A percentile compares a stretch with the other conserved stretches of the same genome.
Evolutionary conservation across 352 stramenopile genomes (phyloP).

Genomic region (Phytophthora tubulina): DNA sequence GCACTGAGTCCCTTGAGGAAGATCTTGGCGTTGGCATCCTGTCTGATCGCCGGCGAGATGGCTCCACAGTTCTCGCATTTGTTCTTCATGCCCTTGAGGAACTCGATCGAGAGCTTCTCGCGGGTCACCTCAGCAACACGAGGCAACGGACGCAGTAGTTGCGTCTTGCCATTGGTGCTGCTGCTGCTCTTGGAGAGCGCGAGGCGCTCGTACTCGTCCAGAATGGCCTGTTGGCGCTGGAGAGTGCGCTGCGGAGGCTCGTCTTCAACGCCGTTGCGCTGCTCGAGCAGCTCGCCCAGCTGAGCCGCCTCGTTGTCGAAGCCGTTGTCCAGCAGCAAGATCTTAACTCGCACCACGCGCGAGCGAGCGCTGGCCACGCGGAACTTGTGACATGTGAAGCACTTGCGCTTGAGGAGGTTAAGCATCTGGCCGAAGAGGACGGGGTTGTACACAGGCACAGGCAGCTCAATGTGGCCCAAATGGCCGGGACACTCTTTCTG

Average conservation of each 20-base stretch:
- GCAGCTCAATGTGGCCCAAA: conserved; percentile 99
- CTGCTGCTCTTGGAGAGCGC: conserved; percentile 61
- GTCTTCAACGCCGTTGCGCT: conserved; percentile 89
- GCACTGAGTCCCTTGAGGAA: conserved; percentile 94
- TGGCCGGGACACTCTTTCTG: conserved; percentile 98
- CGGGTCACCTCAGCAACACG: conserved; percentile 78
- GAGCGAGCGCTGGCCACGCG: conserved; percentile 78
- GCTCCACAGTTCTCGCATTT: conserved; percentile 98
- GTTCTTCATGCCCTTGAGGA: conserved; percentile 93
- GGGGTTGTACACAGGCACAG: conserved; percentile 98
- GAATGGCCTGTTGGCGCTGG: conserved; percentile 85
- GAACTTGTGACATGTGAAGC: conserved; percentile 99
- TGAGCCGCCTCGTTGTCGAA: conserved; percentile 83
- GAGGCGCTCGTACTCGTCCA: conserved; percentile 91
- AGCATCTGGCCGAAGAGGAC: conserved; percentile 97
- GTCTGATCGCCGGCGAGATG: conserved; percentile 95
- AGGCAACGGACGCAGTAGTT: conserved; percentile 57
- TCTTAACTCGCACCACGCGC: conserved; percentile 90
- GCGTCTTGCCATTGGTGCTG: conserved; percentile 37
- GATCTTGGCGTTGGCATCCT: conserved; percentile 98
- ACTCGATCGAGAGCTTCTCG: conserved; percentile 88
- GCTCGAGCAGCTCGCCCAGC: conserved; percentile 84
- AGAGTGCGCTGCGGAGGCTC: conserved; percentile 76
- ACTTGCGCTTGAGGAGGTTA: conserved; percentile 98
- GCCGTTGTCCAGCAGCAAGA: conserved; percentile 93